These are phyloP conservation scores for Podila horticola DNA, from an alignment of 192 early-diverging fungal genomes.

Conservation along the genomic window DNA sequence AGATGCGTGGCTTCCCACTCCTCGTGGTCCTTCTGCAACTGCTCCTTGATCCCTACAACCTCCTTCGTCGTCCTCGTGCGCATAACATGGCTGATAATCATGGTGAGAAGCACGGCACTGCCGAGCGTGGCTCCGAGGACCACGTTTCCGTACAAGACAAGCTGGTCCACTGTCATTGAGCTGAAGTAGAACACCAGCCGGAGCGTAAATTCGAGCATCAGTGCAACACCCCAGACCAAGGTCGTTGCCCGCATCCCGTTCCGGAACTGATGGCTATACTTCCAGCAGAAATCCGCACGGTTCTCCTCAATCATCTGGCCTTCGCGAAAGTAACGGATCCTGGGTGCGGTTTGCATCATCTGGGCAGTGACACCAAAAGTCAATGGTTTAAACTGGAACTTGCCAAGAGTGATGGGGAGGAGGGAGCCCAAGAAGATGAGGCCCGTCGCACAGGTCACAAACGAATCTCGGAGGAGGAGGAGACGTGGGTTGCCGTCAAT, in stretches of 20 bases:
- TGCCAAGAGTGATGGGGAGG: slow-evolving; percentile 39
- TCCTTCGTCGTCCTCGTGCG: slow-evolving; percentile 11
- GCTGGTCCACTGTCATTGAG: slow-evolving; percentile 41
- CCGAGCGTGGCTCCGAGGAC: slow-evolving; percentile 17
- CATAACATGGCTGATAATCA: background rate
- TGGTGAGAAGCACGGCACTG: slow-evolving; percentile 6
- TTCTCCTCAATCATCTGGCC: slow-evolving; percentile 27
- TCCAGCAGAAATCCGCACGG: slow-evolving; percentile 52
- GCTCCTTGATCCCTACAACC: slow-evolving; percentile 12
- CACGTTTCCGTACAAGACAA: slow-evolving; percentile 51
- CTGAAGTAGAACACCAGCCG: slow-evolving; percentile 46
- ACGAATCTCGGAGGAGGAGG: slow-evolving; percentile 55
- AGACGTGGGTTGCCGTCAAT: slow-evolving; percentile 53
- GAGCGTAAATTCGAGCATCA: slow-evolving; percentile 54
- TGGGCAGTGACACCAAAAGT: slow-evolving; percentile 49
- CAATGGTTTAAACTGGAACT: slow-evolving; percentile 44
- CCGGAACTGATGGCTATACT: slow-evolving; percentile 39
- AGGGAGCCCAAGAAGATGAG: slow-evolving; percentile 44
- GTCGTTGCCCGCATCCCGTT: slow-evolving; percentile 38
- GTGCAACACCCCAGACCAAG: slow-evolving; percentile 42
- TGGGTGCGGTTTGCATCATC: slow-evolving; percentile 35
- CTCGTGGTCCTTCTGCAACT: slow-evolving; percentile 17
- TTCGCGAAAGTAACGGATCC: slow-evolving; percentile 22
- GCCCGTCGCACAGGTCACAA: slow-evolving; percentile 49
- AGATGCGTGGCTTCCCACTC: slow-evolving; percentile 17